These are phyloP conservation scores for Oryza glumipatula DNA, from an alignment of 176 grass and related monocot species.

Conservation along the genomic window DNA sequence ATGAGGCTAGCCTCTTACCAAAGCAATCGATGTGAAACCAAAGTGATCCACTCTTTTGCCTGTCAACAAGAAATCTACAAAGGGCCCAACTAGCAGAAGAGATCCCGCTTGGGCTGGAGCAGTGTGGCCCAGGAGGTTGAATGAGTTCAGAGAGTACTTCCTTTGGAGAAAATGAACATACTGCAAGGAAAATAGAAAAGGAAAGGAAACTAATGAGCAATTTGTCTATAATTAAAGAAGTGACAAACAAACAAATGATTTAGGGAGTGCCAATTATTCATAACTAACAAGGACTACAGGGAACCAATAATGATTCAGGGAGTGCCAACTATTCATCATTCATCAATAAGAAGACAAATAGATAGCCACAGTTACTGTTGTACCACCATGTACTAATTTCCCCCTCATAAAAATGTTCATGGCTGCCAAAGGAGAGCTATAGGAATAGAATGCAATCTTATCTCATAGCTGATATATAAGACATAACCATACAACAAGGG, in stretches of 20 bases:
- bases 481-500: not conserved
- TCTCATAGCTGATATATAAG: not conserved
- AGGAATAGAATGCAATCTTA: not conserved
- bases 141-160: conserved; percentile 81
- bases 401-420: not conserved
- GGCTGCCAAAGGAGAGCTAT: not conserved
- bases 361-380: not conserved
- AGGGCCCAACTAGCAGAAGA: conserved; percentile 74
- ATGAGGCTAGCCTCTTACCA: conserved; percentile 55
- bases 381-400: not conserved
- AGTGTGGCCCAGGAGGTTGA: conserved; percentile 83
- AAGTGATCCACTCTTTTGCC: conserved; percentile 80
- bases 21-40: conserved; percentile 53
- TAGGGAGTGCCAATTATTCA: not conserved
- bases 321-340: not conserved
- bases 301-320: no score
- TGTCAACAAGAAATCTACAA: conserved; percentile 75
- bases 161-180: conserved; percentile 80
- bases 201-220: not conserved
- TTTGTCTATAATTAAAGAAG: not conserved
- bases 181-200: conserved; percentile 51
- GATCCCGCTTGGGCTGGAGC: conserved; percentile 80
- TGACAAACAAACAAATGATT: not conserved
- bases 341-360: not conserved
- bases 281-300: no score